Base-by-base conservation (phyloP, 345 rosid genomes). In the Ceriops decandra region DNA sequence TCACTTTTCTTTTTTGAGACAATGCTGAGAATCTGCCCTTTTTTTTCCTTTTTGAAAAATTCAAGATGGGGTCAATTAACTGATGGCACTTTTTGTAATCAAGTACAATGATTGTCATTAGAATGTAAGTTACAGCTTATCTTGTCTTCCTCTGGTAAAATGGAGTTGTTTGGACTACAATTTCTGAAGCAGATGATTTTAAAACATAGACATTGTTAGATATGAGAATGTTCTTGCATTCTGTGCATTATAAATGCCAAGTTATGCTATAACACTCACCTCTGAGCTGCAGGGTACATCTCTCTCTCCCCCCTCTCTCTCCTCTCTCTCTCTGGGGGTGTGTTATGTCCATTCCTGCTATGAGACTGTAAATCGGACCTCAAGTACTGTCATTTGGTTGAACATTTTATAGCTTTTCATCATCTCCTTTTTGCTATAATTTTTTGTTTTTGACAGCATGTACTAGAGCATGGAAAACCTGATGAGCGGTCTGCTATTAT, bases 381-480 rank as follows among this genome's bases (percentile, higher is more conserved):
- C 36, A 33, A 33, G 10, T 56, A 8, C 59, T 56, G 28, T 56
- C 10, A 56, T 56, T 8, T 24, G 30, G 5, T 10, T 24, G 31
- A 28, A 54, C 7, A 22, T 22, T 54, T 54, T 54, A 26, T n/a
- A 15, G 4, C 15, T 22, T 22, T 54, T 53, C 13, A 7, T n/a
- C 10, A 4, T 11, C 58, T 36, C 7, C 58, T 42, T 22, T 33
- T 30, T 66, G 22, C 49, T 38, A 26, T 15, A 22, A 10, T 46
- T 27, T 21, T 21, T 27, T 32, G 53, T 5, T 38, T 35, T 56
- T 68, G 6, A 77, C 84, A 87, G 92, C 92, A 85, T 74, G 85
- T 86, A 0, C 82, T 87, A 69, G 86, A 85, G 90, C 87, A 83
- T 61, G 92, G 89, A 65, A 84, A 84, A 59, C 83, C 92, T 30